Evolutionary conservation across 176 grass and related monocot species (phyloP), one percentile per base, ranked within the genome.

Genomic region (Thalia dealbata): DNA sequence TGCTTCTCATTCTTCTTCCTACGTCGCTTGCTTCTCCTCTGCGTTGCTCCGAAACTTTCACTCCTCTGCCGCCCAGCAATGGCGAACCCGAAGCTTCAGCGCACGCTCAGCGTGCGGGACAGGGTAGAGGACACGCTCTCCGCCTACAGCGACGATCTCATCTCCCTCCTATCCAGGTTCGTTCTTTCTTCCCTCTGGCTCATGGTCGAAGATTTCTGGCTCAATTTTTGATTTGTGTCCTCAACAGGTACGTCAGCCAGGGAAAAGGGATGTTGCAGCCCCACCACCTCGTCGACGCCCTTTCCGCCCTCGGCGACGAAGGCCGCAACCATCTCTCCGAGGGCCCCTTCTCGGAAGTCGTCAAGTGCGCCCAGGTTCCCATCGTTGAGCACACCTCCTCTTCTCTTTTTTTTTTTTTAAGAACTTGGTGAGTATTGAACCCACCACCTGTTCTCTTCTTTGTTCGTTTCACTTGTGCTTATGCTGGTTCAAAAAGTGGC

Each of bases 221-320:
- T 45, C n/a, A 21, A 26, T 73, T 30, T 7, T 22, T 13, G 45
- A 48, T 19, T 9, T 54, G 24, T 52, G 43, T 30, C 14, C 10
- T 72, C 25, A 3, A 8, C 68, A 88, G 85, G 83, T 96, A 84
- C 70, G 86, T 97, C 61, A 88, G 86, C 43, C 82, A 97, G 85
- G 95, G 95, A 52, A 91, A 92, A 81, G 77, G 95, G 62, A 82
- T 97, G 81, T 85, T 97, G 63, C 95, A 97, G 81, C 95, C 87
- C 61, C 95, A 92, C 79, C 89, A 92, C 81, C 91, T 97, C 81
- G 72, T 91, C 69, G 87, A 91, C 48, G 88, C 83, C 26, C 84
- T 97, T 70, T 89, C 86, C 51, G 80, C 86, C 73, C 80, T 92
- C 51, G 89, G 86, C 68, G 51, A 74, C 74, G 73, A 86, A 24